Base-by-base conservation (phyloP, 1,284 basidiomycete species). In the Ganoderma multipileum region DNA sequence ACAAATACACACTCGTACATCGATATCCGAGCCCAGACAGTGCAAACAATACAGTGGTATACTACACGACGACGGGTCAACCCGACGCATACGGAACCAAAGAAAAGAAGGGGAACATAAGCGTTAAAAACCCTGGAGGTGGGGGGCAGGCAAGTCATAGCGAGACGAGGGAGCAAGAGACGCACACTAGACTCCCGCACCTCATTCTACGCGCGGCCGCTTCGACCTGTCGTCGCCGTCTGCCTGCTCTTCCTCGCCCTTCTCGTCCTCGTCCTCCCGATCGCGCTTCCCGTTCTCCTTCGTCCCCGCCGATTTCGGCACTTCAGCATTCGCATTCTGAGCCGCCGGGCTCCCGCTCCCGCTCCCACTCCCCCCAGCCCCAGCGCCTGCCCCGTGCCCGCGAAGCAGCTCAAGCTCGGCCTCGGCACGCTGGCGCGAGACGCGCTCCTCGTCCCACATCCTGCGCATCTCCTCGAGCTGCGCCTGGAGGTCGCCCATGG, bases 401-500 rank as follows among this genome's bases (percentile, higher is more conserved):
- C 83, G 78, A 5, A 91, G 76, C 52, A 82, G 78, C 63, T 87
- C 85, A 20, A 93, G 78, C 77, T 93, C 91, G 20, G 79, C 80
- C 79, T 92, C 90, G 0, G 85, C 81, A 38, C 89, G 81, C 79
- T 87, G 83, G 30, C 90, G 82, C 5, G 81, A 81, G 59, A 81
- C 79, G 28, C 89, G 83, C 77, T 93, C 92, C 72, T 92, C 90
- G 65, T 93, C 91, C 89, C 91, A 92, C 76, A 89, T 74, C 28
- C 89, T 82, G 73, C 91, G 87, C 79, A 92, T 84, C 79, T 94
- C 92, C 75, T 93, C 92, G 12, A 94, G 83, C 77, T 94, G 92
- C 30, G 89, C 87, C 79, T 94, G 92, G 66, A 94, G 80, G 75
- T 94, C 92, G 26, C 92, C 91, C 92, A 94, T 94, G 2, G 92